These are phyloP conservation scores for Mortierella sp. DNA, from an alignment of 371 early-diverging fungal genomes.

Conservation along the genomic window DNA sequence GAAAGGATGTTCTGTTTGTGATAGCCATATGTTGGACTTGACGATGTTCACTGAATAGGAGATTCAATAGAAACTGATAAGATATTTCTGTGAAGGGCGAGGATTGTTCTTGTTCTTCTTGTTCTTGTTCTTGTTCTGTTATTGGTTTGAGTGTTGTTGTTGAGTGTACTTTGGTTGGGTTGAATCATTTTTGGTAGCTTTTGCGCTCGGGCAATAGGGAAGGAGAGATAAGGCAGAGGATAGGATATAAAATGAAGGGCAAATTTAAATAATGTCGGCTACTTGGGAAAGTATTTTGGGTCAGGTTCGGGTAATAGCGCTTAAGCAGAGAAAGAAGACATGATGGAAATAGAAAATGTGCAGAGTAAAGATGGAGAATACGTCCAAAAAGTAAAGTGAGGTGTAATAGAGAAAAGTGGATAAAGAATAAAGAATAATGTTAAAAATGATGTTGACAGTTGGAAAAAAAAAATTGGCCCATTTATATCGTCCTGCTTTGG, in stretches of 20 bases:
- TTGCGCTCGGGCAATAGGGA: neutral
- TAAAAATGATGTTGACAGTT: neutral
- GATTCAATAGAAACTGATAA: neutral
- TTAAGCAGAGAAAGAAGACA: slow-evolving; percentile 35
- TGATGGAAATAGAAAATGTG: slow-evolving; percentile 12
- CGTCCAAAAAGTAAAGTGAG: neutral
- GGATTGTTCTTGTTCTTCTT: slow-evolving; percentile 34
- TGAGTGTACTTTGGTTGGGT: slow-evolving; percentile 10
- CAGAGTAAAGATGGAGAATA: neutral
- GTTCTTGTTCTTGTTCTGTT: slow-evolving; percentile 31
- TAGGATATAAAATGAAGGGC: neutral
- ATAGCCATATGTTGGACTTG: slow-evolving; percentile 17
- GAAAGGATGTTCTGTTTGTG: slow-evolving; percentile 19
- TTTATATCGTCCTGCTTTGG: neutral
- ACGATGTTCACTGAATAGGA: slow-evolving; percentile 10
- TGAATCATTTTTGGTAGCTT: slow-evolving; percentile 26
- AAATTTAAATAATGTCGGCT: neutral
- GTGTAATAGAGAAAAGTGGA: neutral
- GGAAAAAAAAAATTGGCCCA: neutral
- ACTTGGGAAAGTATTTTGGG: neutral
- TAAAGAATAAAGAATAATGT: neutral
- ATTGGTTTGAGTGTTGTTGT: slow-evolving; percentile 10
- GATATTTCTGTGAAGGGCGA: neutral
- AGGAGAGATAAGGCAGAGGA: neutral
- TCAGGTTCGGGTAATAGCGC: neutral